phyloP scores from a whole-genome alignment of 768 basidiomycete genomes.

The Boletus coccyginus region DNA sequence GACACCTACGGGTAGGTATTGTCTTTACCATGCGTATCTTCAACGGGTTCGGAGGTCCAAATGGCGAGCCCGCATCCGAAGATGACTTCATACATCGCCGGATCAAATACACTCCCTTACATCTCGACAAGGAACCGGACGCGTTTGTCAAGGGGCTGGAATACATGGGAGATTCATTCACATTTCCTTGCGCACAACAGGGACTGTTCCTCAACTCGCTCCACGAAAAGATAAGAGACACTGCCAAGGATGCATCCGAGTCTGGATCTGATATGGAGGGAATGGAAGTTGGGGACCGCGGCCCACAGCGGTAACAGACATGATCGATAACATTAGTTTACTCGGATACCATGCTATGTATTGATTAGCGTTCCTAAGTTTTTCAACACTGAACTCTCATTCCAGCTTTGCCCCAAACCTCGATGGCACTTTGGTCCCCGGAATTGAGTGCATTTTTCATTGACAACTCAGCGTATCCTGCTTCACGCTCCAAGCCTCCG shows the following conservation, averaged over 20 bases:
- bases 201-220: conserved; percentile 65
- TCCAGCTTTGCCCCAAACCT: conserved; percentile 60
- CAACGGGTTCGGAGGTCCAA: conserved; percentile 33
- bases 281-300: conserved; percentile 24
- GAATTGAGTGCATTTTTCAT: conserved; percentile 35
- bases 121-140: conserved; percentile 58
- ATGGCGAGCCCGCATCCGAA: conserved; percentile 32
- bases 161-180: conserved; percentile 63
- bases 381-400: conserved; percentile 11
- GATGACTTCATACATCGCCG: conserved; percentile 33
- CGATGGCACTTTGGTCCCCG: conserved; percentile 43
- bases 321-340: conserved; percentile 4
- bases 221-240: conserved; percentile 46
- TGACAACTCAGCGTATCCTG: conserved; percentile 54
- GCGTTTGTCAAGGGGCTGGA: conserved; percentile 58
- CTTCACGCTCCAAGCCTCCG: conserved; percentile 59
- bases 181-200: conserved; percentile 66
- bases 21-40: conserved; percentile 56
- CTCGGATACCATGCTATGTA: conserved; percentile 16
- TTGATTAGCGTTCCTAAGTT: background rate
- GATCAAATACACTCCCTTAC: conserved; percentile 56
- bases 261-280: conserved; percentile 26
- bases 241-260: conserved; percentile 23
- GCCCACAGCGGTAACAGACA: conserved; percentile 2
- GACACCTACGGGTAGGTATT: conserved; percentile 42